Percentiles rank a stretch among this genome's conserved stretches.
phyloP scores from a whole-genome alignment of 257 asterid genomes.

The Nicotiana paniculata region DNA sequence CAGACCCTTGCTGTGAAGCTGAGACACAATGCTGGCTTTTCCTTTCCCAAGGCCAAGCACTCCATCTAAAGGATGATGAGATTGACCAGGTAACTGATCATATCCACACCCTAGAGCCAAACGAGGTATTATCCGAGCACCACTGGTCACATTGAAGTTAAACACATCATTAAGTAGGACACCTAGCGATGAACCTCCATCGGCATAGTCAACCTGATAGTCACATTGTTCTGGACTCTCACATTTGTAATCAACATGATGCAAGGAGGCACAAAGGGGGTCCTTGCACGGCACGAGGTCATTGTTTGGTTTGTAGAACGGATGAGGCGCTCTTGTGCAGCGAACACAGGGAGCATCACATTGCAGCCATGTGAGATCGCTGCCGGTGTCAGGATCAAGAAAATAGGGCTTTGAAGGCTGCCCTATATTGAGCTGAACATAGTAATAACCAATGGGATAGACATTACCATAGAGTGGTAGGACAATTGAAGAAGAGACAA shows the following conservation, averaged over 20 bases:
- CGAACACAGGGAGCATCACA: slow-evolving; percentile 97
- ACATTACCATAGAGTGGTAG: slow-evolving; percentile 83
- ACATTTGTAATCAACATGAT: slow-evolving; percentile 61
- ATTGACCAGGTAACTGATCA: slow-evolving; percentile 72
- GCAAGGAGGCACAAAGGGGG: slow-evolving; percentile 87
- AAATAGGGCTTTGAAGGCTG: slow-evolving; percentile 86
- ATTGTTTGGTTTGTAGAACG: slow-evolving; percentile 82
- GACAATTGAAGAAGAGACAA: slow-evolving; percentile 43
- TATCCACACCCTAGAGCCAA: slow-evolving; percentile 95
- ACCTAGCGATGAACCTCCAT: slow-evolving; percentile 98
- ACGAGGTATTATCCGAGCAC: slow-evolving; percentile 56
- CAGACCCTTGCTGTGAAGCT: slow-evolving; percentile 66
- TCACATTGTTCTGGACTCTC: slow-evolving; percentile 86
- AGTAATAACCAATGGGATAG: slow-evolving; percentile 86
- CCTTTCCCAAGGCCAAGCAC: slow-evolving; percentile 97
- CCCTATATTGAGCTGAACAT: slow-evolving; percentile 72
- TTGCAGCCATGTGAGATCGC: slow-evolving; percentile 99
- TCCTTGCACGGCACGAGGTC: slow-evolving; percentile 80
- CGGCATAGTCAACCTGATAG: slow-evolving; percentile 96
- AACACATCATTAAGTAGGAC: slow-evolving; percentile 75
- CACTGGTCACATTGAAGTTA: slow-evolving; percentile 57
- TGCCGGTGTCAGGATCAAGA: slow-evolving; percentile 98
- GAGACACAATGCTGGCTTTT: slow-evolving; percentile 70
- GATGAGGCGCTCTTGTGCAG: slow-evolving; percentile 90
- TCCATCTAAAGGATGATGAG: slow-evolving; percentile 81